Evolutionary conservation across 176 grass and related monocot species (phyloP).

Genomic region (Eragrostis curvula): DNA sequence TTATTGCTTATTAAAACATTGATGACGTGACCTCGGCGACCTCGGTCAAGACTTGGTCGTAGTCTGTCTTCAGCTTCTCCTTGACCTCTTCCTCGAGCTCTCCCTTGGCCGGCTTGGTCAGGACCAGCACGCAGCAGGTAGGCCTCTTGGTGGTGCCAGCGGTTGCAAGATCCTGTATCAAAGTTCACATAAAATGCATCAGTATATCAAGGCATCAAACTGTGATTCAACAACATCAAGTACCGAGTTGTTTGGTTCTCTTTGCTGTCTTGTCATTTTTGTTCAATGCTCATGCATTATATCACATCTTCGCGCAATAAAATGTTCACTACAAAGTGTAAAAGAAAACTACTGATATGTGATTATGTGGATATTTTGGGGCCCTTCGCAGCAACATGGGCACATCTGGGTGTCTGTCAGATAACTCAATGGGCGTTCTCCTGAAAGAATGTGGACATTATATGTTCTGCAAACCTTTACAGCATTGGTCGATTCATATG

Average conservation of each 20-base stretch:
- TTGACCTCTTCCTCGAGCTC: conserved; percentile 64
- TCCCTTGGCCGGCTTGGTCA: conserved; percentile 67
- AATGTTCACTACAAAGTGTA: background rate
- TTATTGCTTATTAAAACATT: conserved; percentile 55
- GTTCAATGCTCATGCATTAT: background rate
- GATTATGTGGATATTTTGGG: background rate
- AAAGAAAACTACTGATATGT: background rate
- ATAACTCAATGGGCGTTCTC: background rate
- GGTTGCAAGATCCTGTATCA: conserved; percentile 65
- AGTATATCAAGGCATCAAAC: background rate
- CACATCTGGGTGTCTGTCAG: no score
- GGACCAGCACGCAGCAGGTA: conserved; percentile 76
- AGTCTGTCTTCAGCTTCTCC: conserved; percentile 76
- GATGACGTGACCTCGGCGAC: conserved; percentile 58
- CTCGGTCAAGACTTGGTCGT: conserved; percentile 64
- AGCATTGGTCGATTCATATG: no score
- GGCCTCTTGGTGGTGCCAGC: conserved; percentile 90
- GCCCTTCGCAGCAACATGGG: background rate
- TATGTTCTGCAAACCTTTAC: background rate
- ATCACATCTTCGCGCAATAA: background rate
- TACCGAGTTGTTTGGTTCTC: background rate
- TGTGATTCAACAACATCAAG: background rate
- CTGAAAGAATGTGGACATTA: background rate
- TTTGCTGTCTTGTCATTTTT: background rate
- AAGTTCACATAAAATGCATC: background rate